These are phyloP conservation scores for Phaseolus lunatus DNA, from an alignment of 306 rosid species.

Conservation along the genomic window DNA sequence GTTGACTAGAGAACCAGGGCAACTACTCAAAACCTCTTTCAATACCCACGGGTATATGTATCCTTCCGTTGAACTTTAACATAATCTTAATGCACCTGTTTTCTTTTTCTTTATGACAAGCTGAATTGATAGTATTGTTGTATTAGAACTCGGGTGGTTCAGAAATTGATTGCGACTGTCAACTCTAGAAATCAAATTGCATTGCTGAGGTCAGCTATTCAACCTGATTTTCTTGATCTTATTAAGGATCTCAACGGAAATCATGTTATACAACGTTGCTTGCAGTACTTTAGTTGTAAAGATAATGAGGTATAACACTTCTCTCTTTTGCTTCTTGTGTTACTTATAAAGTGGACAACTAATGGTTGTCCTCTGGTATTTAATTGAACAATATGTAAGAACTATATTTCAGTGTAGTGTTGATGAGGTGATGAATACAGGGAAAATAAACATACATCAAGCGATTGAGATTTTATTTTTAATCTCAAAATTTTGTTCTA, in stretches of 20 bases:
- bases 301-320: conserved; percentile 62
- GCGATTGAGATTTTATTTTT: neutral
- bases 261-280: conserved; percentile 58
- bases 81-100: neutral
- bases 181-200: neutral
- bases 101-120: neutral
- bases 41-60: conserved; percentile 14
- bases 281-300: conserved; percentile 60
- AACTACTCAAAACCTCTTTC: neutral
- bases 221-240: conserved; percentile 68
- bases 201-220: conserved; percentile 5
- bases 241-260: conserved; percentile 58
- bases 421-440: neutral
- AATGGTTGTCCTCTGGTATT: neutral
- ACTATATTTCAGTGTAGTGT: neutral
- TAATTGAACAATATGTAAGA: neutral
- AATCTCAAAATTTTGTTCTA: neutral
- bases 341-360: conserved; percentile 5
- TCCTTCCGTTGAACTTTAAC: neutral
- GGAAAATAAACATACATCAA: neutral
- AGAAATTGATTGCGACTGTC: neutral
- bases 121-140: neutral
- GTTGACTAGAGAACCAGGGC: conserved; percentile 14
- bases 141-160: conserved; percentile 13
- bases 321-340: neutral